A percentile compares a stretch with the other conserved stretches of the same genome.
Evolutionary conservation across 1,284 basidiomycete genomes (phyloP).

Genomic region (Cryptococcus amylolentus): DNA sequence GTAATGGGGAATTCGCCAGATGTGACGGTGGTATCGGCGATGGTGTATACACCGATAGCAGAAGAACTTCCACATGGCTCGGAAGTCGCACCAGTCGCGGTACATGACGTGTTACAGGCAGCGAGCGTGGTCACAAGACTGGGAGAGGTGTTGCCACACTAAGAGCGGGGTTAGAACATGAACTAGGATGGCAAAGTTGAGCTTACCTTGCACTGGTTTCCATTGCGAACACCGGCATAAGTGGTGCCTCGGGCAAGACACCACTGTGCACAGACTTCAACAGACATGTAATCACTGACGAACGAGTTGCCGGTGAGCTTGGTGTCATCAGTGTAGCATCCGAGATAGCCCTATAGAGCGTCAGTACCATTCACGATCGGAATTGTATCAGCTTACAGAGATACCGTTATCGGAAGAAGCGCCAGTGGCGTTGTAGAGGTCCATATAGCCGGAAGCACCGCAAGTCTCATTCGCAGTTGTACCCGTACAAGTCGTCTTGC

Average conservation of each 20-base stretch:
- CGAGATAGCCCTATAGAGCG: constrained; percentile 13
- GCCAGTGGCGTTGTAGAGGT: constrained; percentile 19
- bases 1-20: constrained; percentile 11
- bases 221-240: constrained; percentile 16
- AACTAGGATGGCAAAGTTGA: not conserved
- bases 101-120: constrained; percentile 20
- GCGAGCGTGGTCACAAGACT: constrained; percentile 9
- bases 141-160: constrained; percentile 22
- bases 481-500: constrained; percentile 16
- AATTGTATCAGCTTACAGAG: not conserved
- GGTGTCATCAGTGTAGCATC: constrained; percentile 24
- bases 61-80: constrained; percentile 13
- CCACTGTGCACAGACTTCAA: constrained; percentile 16
- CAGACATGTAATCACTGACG: constrained; percentile 17
- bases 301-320: constrained; percentile 17
- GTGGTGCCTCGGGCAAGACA: constrained; percentile 19
- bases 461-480: constrained; percentile 14
- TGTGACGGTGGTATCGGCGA: constrained; percentile 9
- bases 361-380: no score
- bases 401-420: constrained; percentile 12
- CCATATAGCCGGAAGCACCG: constrained; percentile 10
- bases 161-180: not conserved
- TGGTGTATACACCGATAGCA: constrained; percentile 13
- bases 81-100: constrained; percentile 2
- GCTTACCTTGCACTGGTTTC: no score